phyloP scores from a whole-genome alignment of 2,329 filamentous ascomycete genomes.

The Huntiella decipiens region DNA sequence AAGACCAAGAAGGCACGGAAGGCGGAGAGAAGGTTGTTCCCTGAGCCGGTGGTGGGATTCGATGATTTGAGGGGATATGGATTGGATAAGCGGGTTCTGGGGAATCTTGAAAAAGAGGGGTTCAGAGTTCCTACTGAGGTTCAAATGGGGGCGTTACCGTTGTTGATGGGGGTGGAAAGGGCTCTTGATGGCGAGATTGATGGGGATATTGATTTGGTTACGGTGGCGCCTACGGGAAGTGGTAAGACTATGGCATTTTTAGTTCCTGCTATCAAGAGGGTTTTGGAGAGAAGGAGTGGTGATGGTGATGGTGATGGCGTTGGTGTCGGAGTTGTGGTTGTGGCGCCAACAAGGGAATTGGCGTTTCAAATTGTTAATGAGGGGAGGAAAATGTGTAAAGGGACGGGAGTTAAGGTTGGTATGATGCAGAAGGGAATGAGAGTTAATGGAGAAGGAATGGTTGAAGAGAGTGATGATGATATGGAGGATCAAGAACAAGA shows the following conservation, averaged over 20 bases:
- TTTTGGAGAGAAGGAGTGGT: slow-evolving; percentile 30
- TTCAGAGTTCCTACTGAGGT: slow-evolving; percentile 85
- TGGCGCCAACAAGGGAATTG: slow-evolving; percentile 64
- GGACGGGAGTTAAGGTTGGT: slow-evolving; percentile 61
- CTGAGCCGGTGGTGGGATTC: slow-evolving; percentile 65
- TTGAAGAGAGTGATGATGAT: slow-evolving; percentile 20
- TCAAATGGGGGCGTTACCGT: slow-evolving; percentile 67
- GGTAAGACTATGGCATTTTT: slow-evolving; percentile 91
- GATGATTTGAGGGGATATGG: slow-evolving; percentile 52
- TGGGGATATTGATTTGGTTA: slow-evolving; percentile 46
- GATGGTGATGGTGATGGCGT: slow-evolving; percentile 27
- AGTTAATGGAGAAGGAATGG: slow-evolving; percentile 27
- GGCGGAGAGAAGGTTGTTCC: slow-evolving; percentile 46
- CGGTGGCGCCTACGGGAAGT: slow-evolving; percentile 84
- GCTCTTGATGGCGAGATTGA: slow-evolving; percentile 21
- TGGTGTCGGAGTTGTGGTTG: slow-evolving; percentile 43
- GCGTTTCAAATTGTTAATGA: slow-evolving; percentile 69
- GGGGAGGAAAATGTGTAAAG: slow-evolving; percentile 57
- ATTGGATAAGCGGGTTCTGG: slow-evolving; percentile 53
- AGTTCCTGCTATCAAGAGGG: slow-evolving; percentile 65
- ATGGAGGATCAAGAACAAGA: slow-evolving; percentile 20
- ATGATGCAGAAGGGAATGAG: slow-evolving; percentile 75
- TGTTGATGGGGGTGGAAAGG: slow-evolving; percentile 44
- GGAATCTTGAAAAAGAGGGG: slow-evolving; percentile 68
- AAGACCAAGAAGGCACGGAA: slow-evolving; percentile 19